phyloP scores from a whole-genome alignment of 73 alveolate species.

The Paramecium sexaurelia region DNA sequence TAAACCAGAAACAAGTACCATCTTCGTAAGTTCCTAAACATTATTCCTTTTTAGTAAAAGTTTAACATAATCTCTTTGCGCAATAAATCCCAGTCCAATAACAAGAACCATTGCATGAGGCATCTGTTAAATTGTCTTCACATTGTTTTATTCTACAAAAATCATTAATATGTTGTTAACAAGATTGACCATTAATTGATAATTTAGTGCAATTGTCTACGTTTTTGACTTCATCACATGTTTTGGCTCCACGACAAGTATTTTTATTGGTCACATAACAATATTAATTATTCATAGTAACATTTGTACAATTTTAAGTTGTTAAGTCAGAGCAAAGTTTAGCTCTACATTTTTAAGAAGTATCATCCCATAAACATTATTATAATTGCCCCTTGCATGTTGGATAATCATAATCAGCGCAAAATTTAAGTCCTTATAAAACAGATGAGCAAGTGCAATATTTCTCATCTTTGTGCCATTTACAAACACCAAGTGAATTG shows the following conservation, averaged over 20 bases:
- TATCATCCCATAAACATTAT: not conserved
- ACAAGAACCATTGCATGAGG: not conserved
- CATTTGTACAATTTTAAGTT: not conserved
- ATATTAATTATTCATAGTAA: not conserved
- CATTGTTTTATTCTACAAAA: not conserved
- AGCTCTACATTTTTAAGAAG: not conserved
- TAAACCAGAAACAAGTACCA: not conserved
- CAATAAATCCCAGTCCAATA: conserved; percentile 17
- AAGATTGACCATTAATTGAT: not conserved
- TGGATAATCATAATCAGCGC: not conserved
- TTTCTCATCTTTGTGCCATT: not conserved
- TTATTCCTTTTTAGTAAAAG: not conserved
- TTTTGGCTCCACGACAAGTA: not conserved
- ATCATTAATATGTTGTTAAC: not conserved
- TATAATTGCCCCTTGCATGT: not conserved
- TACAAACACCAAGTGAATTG: not conserved
- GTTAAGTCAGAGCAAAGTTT: not conserved
- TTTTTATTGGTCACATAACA: not conserved
- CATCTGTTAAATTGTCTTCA: not conserved
- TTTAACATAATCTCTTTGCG: not conserved
- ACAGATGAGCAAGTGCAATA: not conserved
- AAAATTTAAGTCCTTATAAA: not conserved
- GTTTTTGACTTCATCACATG: not conserved
- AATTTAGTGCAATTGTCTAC: not conserved
- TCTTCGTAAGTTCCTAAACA: not conserved